These are phyloP conservation scores for Ilex asprella DNA, from an alignment of 257 asterid species.

Conservation along the genomic window DNA sequence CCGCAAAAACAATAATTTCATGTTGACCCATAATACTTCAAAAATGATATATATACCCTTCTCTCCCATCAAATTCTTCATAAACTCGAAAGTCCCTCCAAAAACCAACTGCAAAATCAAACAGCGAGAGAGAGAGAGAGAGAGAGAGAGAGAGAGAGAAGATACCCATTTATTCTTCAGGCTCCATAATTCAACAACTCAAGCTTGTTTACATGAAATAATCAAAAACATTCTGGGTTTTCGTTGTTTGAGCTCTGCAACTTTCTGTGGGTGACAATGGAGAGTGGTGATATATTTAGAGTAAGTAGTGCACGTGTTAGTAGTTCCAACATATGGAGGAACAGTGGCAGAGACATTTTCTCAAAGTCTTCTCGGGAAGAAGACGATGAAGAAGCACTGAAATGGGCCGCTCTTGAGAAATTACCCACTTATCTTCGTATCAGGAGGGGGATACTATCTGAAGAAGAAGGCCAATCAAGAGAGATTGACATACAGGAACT, in stretches of 20 bases:
- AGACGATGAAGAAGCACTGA: conserved; percentile 80
- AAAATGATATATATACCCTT: neutral
- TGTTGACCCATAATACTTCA: conserved; percentile 3
- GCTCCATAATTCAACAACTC: neutral
- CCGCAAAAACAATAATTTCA: conserved; percentile 8
- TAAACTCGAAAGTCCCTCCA: conserved; percentile 21
- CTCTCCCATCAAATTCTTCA: conserved; percentile 10
- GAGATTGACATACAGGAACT: conserved; percentile 61
- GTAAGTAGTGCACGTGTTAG: conserved; percentile 52
- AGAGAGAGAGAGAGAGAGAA: neutral
- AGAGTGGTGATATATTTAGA: conserved; percentile 42
- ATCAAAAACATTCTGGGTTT: neutral
- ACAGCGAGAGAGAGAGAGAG: neutral
- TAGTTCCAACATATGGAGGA: conserved; percentile 75
- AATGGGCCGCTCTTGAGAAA: conserved; percentile 84
- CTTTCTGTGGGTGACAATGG: conserved; percentile 33
- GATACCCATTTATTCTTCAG: neutral
- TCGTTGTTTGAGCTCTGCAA: neutral
- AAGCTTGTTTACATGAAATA: conserved; percentile 4
- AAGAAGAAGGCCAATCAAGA: conserved; percentile 40
- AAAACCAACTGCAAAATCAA: conserved; percentile 2
- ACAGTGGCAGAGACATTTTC: conserved; percentile 54
- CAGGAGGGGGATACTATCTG: conserved; percentile 56
- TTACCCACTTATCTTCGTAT: conserved; percentile 72
- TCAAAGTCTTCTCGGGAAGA: conserved; percentile 51